These are phyloP conservation scores for Xylariaceae sp. DNA, from an alignment of 2,329 filamentous ascomycete species.

Conservation along the genomic window DNA sequence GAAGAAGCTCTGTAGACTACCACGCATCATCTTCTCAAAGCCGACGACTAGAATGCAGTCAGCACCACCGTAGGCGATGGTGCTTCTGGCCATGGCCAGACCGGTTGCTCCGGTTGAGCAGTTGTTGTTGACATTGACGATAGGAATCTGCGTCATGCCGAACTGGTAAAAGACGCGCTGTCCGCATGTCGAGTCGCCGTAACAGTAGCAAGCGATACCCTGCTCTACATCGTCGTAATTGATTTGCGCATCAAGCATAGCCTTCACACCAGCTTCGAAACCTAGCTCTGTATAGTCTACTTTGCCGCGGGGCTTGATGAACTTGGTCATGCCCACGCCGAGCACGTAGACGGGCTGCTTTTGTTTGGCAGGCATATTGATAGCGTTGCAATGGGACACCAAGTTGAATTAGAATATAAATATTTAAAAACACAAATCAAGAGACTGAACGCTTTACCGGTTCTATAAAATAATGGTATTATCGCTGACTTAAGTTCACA, in stretches of 20 bases:
- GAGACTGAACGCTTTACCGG: too few species aligned
- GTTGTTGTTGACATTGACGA: conserved; percentile 99
- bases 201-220: conserved; percentile 97
- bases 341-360: conserved; percentile 79
- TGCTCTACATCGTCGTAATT: conserved; percentile 97
- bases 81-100: conserved; percentile 79
- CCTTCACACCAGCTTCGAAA: conserved; percentile 90
- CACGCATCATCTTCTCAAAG: conserved; percentile 98
- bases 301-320: conserved; percentile 95
- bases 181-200: conserved; percentile 92
- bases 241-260: conserved; percentile 84
- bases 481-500: background rate
- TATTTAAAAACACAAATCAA: background rate
- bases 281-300: conserved; percentile 95
- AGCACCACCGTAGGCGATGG: conserved; percentile 80
- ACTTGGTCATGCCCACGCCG: conserved; percentile 98
- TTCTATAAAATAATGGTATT: too few species aligned
- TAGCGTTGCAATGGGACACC: too few species aligned
- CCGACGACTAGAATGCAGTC: conserved; percentile 92
- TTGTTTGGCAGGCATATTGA: conserved; percentile 56
- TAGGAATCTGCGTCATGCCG: conserved; percentile 94
- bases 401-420: background rate
- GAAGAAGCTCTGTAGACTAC: conserved; percentile 83
- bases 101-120: conserved; percentile 96
- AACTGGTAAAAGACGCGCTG: conserved; percentile 99